These are phyloP conservation scores for Boletus sp. DNA, from an alignment of 768 basidiomycete genomes.

Conservation along the genomic window DNA sequence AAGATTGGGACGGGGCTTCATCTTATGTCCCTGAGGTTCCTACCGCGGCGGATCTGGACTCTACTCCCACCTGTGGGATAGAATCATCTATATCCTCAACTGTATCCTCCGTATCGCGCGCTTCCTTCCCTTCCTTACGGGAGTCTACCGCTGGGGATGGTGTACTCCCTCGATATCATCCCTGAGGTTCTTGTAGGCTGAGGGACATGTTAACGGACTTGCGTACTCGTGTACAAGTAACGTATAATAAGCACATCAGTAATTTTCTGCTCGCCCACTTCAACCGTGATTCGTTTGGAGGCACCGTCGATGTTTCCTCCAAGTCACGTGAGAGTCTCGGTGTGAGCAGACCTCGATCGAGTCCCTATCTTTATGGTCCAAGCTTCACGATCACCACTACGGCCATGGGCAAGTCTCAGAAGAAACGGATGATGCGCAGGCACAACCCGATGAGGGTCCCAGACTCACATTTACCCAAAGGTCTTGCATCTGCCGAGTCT, in stretches of 20 bases:
- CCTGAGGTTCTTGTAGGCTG: slow-evolving; percentile 15
- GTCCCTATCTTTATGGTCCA: not conserved
- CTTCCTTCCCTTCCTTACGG: slow-evolving; percentile 4
- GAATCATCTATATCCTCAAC: not conserved
- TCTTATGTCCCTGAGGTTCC: not conserved
- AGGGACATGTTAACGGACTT: slow-evolving; percentile 8
- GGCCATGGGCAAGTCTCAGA: slow-evolving; percentile 90
- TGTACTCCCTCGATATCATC: slow-evolving; percentile 29
- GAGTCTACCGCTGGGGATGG: slow-evolving; percentile 10
- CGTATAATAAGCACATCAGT: slow-evolving; percentile 19
- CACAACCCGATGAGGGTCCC: slow-evolving; percentile 95
- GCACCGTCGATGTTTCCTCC: not conserved
- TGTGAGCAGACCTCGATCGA: not conserved
- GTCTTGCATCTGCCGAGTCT: slow-evolving; percentile 69
- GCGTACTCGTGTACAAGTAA: slow-evolving; percentile 21
- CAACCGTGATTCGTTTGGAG: too few species aligned
- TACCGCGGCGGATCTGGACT: slow-evolving; percentile 1
- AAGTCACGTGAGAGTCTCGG: slow-evolving; percentile 9
- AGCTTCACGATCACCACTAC: not conserved
- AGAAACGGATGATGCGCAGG: slow-evolving; percentile 77
- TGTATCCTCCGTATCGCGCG: not conserved
- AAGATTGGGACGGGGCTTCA: slow-evolving; percentile 21
- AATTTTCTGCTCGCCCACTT: slow-evolving; percentile 12
- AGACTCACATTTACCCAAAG: slow-evolving; percentile 84
- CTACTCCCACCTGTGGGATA: not conserved